Percentiles rank a stretch among this genome's conserved stretches.
These are phyloP conservation scores for Rosa hybrid DNA, from an alignment of 331 rosid genomes.

Conservation along the genomic window DNA sequence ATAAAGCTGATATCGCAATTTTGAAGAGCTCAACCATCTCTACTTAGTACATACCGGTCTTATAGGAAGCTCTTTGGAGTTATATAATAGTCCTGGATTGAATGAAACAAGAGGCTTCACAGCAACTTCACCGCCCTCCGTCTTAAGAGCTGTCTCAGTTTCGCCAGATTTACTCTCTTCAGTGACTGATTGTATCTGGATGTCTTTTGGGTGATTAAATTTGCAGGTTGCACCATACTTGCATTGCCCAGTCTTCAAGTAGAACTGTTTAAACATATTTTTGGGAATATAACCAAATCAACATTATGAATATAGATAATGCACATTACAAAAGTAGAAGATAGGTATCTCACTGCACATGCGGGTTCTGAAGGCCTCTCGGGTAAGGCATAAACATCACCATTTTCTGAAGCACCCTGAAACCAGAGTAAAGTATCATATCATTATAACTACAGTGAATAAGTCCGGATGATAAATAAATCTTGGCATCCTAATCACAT, in stretches of 20 bases:
- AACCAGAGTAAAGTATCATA: slow-evolving; percentile 19
- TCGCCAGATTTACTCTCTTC: slow-evolving; percentile 49
- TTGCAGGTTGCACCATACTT: slow-evolving; percentile 82
- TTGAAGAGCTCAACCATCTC: slow-evolving; percentile 9
- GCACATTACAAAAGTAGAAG: slow-evolving; percentile 21
- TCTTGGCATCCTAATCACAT: slow-evolving; percentile 7
- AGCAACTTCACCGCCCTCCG: slow-evolving; percentile 45
- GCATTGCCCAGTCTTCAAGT: slow-evolving; percentile 90
- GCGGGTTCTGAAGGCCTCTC: slow-evolving; percentile 87
- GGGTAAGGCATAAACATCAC: slow-evolving; percentile 62
- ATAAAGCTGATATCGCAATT: slow-evolving; percentile 10
- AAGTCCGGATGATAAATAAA: slow-evolving; percentile 6
- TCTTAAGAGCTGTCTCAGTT: slow-evolving; percentile 32
- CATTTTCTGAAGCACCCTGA: slow-evolving; percentile 62
- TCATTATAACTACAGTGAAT: slow-evolving; percentile 7
- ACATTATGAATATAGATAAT: slow-evolving; percentile 23
- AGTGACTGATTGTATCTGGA: slow-evolving; percentile 53
- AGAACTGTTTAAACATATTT: slow-evolving; percentile 59
- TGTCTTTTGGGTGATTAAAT: slow-evolving; percentile 90
- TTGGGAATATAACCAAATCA: slow-evolving; percentile 5
- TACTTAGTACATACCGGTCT: slow-evolving; percentile 58
- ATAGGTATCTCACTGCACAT: slow-evolving; percentile 70
- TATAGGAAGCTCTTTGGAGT: slow-evolving; percentile 93
- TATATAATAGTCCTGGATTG: slow-evolving; percentile 56
- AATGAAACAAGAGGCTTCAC: slow-evolving; percentile 39